A percentile compares a stretch with the other conserved stretches of the same genome.
Conservation (phyloP, 352 stramenopile genomes). For the Phytophthora europaea region DNA sequence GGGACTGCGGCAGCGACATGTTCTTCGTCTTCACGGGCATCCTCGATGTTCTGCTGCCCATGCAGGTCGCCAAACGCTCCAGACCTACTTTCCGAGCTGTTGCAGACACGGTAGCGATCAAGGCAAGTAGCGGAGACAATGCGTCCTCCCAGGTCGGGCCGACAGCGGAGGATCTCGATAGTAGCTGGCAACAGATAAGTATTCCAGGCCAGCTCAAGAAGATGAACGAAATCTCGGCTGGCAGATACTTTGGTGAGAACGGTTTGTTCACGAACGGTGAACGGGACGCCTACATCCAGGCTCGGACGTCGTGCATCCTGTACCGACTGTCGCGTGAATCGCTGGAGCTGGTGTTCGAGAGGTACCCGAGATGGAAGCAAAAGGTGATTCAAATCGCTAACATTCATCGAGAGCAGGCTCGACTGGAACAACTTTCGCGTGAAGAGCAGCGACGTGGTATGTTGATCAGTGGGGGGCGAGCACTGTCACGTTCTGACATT, state of each 20-base stretch:
- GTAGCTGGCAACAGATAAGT: neutral
- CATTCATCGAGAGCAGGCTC: conserved; percentile 1
- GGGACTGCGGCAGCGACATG: conserved; percentile 56
- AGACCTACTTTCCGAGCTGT: neutral
- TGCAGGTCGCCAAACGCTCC: neutral
- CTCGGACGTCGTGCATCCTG: neutral
- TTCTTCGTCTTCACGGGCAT: conserved; percentile 62
- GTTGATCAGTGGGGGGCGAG: neutral
- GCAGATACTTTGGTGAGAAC: conserved; percentile 1
- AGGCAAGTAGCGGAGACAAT: neutral
- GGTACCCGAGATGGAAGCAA: neutral
- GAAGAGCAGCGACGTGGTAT: neutral
- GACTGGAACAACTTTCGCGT: neutral
- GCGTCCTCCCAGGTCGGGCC: neutral
- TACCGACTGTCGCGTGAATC: conserved; percentile 5
- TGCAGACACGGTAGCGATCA: neutral
- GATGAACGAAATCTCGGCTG: conserved; percentile 1
- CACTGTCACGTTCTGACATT: neutral
- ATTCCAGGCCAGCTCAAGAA: neutral
- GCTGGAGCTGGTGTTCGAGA: neutral
- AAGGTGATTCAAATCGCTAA: conserved; percentile 2
- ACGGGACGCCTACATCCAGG: conserved; percentile 1
- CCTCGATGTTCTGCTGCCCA: conserved; percentile 49
- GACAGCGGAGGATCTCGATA: neutral
- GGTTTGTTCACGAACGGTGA: neutral